Evolutionary conservation across 176 grass and related monocot species (phyloP).

Genomic region (Secale cereale): DNA sequence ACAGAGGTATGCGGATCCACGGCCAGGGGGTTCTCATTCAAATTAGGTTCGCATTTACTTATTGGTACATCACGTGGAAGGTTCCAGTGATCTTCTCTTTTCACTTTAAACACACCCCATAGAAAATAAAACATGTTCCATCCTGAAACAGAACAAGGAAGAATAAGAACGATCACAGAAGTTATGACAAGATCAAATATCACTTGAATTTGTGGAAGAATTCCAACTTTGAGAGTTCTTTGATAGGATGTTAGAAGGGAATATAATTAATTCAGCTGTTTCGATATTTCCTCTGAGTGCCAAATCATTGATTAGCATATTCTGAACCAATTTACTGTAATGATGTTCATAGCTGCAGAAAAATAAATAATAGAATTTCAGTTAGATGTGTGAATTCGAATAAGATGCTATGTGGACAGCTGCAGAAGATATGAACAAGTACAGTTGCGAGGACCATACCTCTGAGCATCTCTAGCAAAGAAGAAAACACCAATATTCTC

Average conservation of each 20-base stretch:
- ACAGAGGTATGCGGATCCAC: constrained; percentile 25
- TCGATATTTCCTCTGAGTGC: constrained; percentile 69
- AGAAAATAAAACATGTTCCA: constrained; percentile 97
- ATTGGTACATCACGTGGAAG: constrained; percentile 27
- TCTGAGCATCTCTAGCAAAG: constrained; percentile 85
- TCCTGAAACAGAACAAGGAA: constrained; percentile 50
- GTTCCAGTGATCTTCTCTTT: constrained; percentile 30
- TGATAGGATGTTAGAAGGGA: constrained; percentile 83
- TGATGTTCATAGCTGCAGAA: constrained; percentile 76
- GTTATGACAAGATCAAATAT: constrained; percentile 19
- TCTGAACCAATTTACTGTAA: constrained; percentile 87
- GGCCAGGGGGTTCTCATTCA: constrained; percentile 19
- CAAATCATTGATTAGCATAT: constrained; percentile 82
- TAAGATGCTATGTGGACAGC: constrained; percentile 4
- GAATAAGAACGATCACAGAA: constrained; percentile 16
- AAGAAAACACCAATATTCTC: constrained; percentile 84
- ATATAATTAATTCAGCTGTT: constrained; percentile 81
- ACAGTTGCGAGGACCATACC: constrained; percentile 43
- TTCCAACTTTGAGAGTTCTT: constrained; percentile 77
- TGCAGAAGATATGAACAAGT: background rate
- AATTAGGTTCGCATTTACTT: constrained; percentile 17
- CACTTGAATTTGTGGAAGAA: constrained; percentile 24
- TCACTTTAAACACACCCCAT: constrained; percentile 83
- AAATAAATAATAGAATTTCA: background rate
- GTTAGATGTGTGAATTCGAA: background rate